A percentile compares a stretch with the other conserved stretches of the same genome.
phyloP scores from a whole-genome alignment of 2,329 filamentous ascomycete genomes.

The Gnomoniopsis sp. region DNA sequence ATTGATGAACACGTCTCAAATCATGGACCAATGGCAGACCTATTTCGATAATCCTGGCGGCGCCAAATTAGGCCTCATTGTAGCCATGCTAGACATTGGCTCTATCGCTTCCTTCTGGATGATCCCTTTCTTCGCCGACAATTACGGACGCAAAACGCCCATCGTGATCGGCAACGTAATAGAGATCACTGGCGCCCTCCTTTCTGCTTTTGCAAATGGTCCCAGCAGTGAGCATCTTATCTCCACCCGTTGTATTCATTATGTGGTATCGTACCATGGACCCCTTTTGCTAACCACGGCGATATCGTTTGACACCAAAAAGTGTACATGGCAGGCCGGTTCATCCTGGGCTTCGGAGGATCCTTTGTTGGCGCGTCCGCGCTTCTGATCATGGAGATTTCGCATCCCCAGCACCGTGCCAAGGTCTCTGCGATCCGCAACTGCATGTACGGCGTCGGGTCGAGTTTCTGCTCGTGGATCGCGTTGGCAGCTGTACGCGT shows the following conservation, averaged over 20 bases:
- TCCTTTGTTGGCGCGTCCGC: conserved; percentile 24
- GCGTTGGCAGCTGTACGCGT: conserved; percentile 3
- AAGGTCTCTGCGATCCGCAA: conserved; percentile 66
- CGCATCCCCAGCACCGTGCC: conserved; percentile 65
- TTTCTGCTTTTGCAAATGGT: conserved; percentile 40
- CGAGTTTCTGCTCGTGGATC: background rate
- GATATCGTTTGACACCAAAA: conserved; percentile 12
- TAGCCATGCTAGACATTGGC: conserved; percentile 51
- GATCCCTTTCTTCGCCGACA: conserved; percentile 40
- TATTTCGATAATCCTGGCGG: conserved; percentile 44
- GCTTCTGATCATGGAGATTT: conserved; percentile 62
- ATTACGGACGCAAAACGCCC: conserved; percentile 38
- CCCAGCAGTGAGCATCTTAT: conserved; percentile 40
- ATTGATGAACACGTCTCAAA: conserved; percentile 57
- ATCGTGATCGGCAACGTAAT: conserved; percentile 42
- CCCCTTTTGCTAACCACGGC: conserved; percentile 4
- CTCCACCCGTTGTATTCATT: too few relatives aligned
- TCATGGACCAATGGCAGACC: conserved; percentile 50
- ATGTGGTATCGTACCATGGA: too few relatives aligned
- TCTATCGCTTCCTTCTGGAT: conserved; percentile 45
- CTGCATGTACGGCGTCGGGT: conserved; percentile 43
- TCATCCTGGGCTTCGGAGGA: conserved; percentile 66
- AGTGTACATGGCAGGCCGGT: conserved; percentile 59
- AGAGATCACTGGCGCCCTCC: conserved; percentile 41
- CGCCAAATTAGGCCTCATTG: conserved; percentile 45